These are phyloP conservation scores for Nakazawaea pomicola DNA, from an alignment of 805 yeast species.

Conservation along the genomic window DNA sequence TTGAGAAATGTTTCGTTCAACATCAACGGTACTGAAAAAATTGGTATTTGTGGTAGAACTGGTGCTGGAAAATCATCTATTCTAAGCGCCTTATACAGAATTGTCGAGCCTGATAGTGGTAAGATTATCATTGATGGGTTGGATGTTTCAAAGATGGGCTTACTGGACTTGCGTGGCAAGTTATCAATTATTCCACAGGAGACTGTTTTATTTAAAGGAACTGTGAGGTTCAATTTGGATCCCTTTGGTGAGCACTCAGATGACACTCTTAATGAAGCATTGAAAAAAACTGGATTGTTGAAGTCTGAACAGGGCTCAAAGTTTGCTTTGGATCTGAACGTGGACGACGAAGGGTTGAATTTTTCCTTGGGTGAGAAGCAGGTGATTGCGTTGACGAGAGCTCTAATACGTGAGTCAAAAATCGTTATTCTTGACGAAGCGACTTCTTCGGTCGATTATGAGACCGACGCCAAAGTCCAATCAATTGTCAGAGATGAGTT, in stretches of 20 bases:
- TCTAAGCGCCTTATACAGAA: conserved; percentile 64
- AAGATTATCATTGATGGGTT: conserved; percentile 63
- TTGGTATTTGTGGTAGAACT: conserved; percentile 66
- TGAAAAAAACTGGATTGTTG: conserved; percentile 55
- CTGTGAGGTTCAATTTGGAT: conserved; percentile 70
- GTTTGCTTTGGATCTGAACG: conserved; percentile 45
- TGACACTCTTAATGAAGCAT: conserved; percentile 59
- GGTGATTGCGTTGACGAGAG: conserved; percentile 52
- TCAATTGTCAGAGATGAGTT: conserved; percentile 44
- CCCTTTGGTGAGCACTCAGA: conserved; percentile 61
- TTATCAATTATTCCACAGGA: conserved; percentile 86
- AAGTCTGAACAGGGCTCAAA: conserved; percentile 33
- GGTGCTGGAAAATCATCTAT: conserved; percentile 75
- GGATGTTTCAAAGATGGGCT: conserved; percentile 59
- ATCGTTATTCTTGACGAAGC: conserved; percentile 59
- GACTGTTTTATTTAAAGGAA: conserved; percentile 78
- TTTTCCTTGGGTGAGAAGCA: conserved; percentile 60
- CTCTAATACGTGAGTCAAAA: conserved; percentile 48
- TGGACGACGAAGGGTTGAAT: conserved; percentile 54
- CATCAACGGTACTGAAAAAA: conserved; percentile 47
- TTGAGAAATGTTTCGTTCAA: conserved; percentile 48
- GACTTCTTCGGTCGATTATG: conserved; percentile 59
- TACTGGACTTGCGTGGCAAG: conserved; percentile 60
- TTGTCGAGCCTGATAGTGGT: conserved; percentile 48
- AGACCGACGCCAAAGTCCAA: conserved; percentile 53